Conservation (phyloP, 163 green algal species). For the Coccomyxa subellipsoidea region DNA sequence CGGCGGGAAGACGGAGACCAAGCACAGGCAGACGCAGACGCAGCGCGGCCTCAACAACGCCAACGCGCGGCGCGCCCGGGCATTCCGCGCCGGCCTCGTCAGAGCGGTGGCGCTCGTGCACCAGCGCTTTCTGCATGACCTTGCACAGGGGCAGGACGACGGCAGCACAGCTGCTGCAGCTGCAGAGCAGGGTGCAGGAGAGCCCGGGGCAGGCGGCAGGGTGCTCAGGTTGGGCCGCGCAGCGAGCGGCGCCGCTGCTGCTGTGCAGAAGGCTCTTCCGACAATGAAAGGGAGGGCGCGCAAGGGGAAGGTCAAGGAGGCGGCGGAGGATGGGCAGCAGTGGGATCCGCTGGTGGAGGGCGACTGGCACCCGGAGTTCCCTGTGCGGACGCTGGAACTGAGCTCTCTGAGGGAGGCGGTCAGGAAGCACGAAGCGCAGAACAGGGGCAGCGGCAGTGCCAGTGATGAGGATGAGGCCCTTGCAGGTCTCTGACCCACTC, state of each 20-base stretch:
- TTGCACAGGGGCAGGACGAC: constrained; percentile 5
- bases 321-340: not conserved
- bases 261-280: not conserved
- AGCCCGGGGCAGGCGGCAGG: not conserved
- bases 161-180: not conserved
- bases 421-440: not conserved
- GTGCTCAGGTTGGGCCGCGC: no score
- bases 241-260: not conserved
- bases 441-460: not conserved
- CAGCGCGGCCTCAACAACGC: constrained; percentile 22
- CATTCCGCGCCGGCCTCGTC: constrained; percentile 27
- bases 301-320: not conserved
- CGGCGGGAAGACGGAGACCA: not conserved
- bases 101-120: constrained; percentile 10
- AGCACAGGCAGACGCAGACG: constrained; percentile 1
- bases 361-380: constrained; percentile 21
- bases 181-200: not conserved
- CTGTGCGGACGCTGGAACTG: constrained; percentile 9
- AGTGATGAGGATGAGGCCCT: constrained; percentile 1
- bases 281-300: not conserved
- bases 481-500: no score
- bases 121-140: not conserved
- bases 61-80: constrained; percentile 13
- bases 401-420: not conserved
- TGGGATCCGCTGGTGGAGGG: constrained; percentile 2